Percentiles rank a stretch among this genome's conserved stretches.
Conservation (phyloP, 176 grass and related monocot species). For the Musa acuminata region DNA sequence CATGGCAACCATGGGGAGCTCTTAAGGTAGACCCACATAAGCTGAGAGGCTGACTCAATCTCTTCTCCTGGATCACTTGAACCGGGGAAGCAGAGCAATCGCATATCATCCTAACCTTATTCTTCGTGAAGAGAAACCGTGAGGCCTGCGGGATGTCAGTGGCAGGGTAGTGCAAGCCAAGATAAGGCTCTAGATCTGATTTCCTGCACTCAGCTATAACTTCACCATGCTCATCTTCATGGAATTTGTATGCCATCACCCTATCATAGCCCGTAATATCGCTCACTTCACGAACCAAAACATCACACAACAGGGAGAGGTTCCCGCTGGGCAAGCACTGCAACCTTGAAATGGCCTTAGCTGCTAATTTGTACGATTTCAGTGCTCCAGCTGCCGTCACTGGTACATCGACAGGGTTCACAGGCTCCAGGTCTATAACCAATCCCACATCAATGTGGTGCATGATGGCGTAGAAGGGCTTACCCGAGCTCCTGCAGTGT, state of each 20-base stretch:
- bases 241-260: conserved; percentile 97
- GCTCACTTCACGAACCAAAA: conserved; percentile 76
- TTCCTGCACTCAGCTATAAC: conserved; percentile 87
- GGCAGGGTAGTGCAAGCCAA: conserved; percentile 91
- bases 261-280: conserved; percentile 85
- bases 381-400: conserved; percentile 70
- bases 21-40: conserved; percentile 78
- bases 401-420: conserved; percentile 69
- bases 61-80: conserved; percentile 70
- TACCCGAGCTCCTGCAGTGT: conserved; percentile 73
- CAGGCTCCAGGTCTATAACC: conserved; percentile 82
- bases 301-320: conserved; percentile 83
- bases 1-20: conserved; percentile 82
- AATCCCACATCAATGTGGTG: conserved; percentile 71
- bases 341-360: conserved; percentile 84
- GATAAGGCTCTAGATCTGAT: conserved; percentile 76
- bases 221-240: conserved; percentile 91
- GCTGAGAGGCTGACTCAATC: conserved; percentile 50
- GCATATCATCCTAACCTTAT: conserved; percentile 90
- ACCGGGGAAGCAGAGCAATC: conserved; percentile 54
- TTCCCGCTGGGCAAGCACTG: conserved; percentile 81
- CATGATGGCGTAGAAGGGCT: conserved; percentile 95
- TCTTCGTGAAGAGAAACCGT: conserved; percentile 96
- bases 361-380: conserved; percentile 88
- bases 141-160: conserved; percentile 87